Conservation (phyloP, 768 basidiomycete species). For the Suillus tomentosus region DNA sequence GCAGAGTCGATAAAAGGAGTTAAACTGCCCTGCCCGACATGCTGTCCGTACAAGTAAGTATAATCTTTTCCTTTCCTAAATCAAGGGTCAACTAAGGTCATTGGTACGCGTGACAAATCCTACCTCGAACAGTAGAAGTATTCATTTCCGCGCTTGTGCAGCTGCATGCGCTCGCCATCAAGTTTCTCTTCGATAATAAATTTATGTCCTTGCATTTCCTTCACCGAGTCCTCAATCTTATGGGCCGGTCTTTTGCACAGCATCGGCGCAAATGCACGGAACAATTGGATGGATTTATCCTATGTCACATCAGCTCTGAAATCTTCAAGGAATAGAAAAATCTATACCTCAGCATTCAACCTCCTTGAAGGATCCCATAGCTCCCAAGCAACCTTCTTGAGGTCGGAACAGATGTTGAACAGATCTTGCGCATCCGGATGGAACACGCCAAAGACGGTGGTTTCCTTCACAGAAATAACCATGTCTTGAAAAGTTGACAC, state of each 20-base stretch:
- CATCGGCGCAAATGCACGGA: conserved; percentile 92
- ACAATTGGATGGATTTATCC: conserved; percentile 85
- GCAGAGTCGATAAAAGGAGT: conserved; percentile 83
- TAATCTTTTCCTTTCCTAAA: conserved; percentile 87
- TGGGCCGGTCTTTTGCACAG: conserved; percentile 86
- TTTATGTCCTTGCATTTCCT: conserved; percentile 73
- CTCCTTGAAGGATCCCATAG: conserved; percentile 76
- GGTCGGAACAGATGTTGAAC: conserved; percentile 95
- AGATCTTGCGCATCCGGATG: conserved; percentile 94
- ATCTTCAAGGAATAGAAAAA: neutral
- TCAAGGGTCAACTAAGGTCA: conserved; percentile 7
- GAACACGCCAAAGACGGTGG: conserved; percentile 86
- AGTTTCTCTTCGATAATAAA: conserved; percentile 98
- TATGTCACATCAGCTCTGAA: conserved; percentile 32
- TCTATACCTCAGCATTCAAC: conserved; percentile 56
- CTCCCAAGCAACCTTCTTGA: conserved; percentile 91
- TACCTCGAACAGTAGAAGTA: conserved; percentile 93
- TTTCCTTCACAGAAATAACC: conserved; percentile 91
- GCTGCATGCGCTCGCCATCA: conserved; percentile 94
- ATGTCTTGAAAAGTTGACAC: conserved; percentile 59
- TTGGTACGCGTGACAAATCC: conserved; percentile 10
- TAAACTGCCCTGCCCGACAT: conserved; percentile 79
- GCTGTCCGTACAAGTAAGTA: conserved; percentile 88
- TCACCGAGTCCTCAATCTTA: conserved; percentile 81
- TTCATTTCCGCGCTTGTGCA: conserved; percentile 90